Percentiles rank a stretch among this genome's conserved stretches.
Evolutionary conservation across 2,329 filamentous ascomycete species (phyloP).

Genomic region (Alternaria infectoria): DNA sequence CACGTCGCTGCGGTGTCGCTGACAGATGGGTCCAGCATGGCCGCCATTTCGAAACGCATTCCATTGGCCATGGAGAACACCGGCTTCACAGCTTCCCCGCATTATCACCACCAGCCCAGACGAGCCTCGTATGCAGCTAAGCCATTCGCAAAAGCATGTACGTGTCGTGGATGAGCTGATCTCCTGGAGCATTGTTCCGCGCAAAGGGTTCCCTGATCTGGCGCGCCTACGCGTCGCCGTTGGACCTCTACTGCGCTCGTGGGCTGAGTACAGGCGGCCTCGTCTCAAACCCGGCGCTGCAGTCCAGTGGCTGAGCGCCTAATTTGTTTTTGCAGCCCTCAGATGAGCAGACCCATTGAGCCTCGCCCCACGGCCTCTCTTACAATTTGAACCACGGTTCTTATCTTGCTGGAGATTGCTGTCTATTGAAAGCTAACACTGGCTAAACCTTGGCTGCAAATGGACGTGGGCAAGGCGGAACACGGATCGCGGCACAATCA

Average conservation of each 20-base stretch:
- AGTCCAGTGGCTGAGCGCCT: constrained; percentile 24
- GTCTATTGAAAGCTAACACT: constrained; percentile 1
- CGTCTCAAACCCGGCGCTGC: constrained; percentile 7
- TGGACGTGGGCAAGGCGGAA: not conserved
- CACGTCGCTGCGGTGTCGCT: constrained; percentile 11
- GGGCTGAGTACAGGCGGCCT: constrained; percentile 3
- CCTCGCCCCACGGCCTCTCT: constrained; percentile 6
- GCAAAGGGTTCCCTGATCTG: constrained; percentile 4
- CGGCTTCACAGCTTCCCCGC: constrained; percentile 38
- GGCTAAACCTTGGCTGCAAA: not conserved
- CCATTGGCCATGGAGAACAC: constrained; percentile 23
- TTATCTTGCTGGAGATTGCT: constrained; percentile 11
- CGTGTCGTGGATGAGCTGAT: constrained; percentile 6
- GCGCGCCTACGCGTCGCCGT: constrained; percentile 18
- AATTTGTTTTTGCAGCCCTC: constrained; percentile 17
- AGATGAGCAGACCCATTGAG: constrained; percentile 17
- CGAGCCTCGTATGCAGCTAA: constrained; percentile 26
- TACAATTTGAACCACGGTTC: constrained; percentile 5
- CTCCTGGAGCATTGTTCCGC: constrained; percentile 3
- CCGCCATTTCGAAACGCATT: constrained; percentile 3
- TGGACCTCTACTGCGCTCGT: constrained; percentile 1
- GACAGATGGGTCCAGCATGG: constrained; percentile 1
- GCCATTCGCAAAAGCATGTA: constrained; percentile 9
- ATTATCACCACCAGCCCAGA: constrained; percentile 25
- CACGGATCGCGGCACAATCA: not conserved